phyloP scores from a whole-genome alignment of 1,284 basidiomycete genomes.

The Puccinia hordei region DNA sequence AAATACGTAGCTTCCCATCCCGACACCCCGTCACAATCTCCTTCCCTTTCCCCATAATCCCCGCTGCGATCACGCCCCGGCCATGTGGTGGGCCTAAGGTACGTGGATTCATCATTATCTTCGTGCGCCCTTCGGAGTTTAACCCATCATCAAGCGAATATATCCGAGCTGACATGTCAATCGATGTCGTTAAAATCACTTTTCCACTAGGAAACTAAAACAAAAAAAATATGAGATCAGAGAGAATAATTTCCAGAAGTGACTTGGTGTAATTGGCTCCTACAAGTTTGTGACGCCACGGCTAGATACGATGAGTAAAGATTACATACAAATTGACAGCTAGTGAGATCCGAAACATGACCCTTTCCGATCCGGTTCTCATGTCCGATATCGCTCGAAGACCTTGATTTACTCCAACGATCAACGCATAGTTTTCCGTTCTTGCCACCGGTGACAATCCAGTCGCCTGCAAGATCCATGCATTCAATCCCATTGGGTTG shows the following conservation, averaged over 20 bases:
- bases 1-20: constrained; percentile 20
- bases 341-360: constrained; percentile 30
- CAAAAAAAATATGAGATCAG: background rate
- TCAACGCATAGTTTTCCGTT: background rate
- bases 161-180: constrained; percentile 30
- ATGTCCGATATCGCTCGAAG: background rate
- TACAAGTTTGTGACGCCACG: too few relatives aligned
- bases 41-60: constrained; percentile 20
- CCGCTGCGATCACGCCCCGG: background rate
- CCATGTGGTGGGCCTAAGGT: constrained; percentile 12
- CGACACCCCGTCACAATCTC: constrained; percentile 25
- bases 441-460: constrained; percentile 4
- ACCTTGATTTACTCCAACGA: background rate
- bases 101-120: constrained; percentile 1
- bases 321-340: constrained; percentile 37
- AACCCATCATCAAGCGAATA: background rate
- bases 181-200: constrained; percentile 32
- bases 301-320: background rate
- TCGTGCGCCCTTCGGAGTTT: background rate
- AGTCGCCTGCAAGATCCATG: constrained; percentile 26
- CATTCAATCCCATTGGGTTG: constrained; percentile 19
- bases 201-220: constrained; percentile 25
- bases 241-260: background rate
- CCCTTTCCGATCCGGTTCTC: constrained; percentile 7
- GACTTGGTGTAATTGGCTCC: background rate